phyloP scores from a whole-genome alignment of 2,329 filamentous ascomycete genomes.

The Cercospora beticola region DNA sequence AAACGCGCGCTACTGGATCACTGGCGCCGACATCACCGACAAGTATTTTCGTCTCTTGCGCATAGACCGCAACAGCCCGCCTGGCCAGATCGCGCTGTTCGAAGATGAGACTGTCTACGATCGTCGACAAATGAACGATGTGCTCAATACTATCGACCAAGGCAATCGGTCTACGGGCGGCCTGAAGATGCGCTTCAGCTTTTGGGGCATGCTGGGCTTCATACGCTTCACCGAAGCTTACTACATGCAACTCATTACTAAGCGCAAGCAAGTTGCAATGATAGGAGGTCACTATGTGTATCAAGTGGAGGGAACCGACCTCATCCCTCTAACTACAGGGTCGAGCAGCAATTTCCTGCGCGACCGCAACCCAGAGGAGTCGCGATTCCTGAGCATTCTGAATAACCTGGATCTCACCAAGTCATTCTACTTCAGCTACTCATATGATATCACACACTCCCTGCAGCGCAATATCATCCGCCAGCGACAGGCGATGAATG shows the following conservation, averaged over 20 bases:
- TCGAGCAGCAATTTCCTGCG: conserved; percentile 65
- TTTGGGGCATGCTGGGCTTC: conserved; percentile 92
- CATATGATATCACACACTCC: conserved; percentile 90
- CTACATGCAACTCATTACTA: conserved; percentile 96
- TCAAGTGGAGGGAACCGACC: conserved; percentile 88
- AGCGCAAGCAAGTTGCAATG: conserved; percentile 93
- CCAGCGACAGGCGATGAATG: conserved; percentile 69
- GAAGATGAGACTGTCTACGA: conserved; percentile 96
- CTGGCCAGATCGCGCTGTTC: conserved; percentile 74
- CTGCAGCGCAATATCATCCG: conserved; percentile 87
- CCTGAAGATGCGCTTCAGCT: conserved; percentile 82
- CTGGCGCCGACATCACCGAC: conserved; percentile 88
- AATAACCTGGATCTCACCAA: conserved; percentile 86
- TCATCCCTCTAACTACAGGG: conserved; percentile 79
- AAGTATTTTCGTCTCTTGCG: conserved; percentile 87
- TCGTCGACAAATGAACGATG: conserved; percentile 84
- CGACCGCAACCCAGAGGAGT: conserved; percentile 86
- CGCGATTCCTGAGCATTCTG: conserved; percentile 82
- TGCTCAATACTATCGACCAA: conserved; percentile 92
- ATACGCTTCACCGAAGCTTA: conserved; percentile 93
- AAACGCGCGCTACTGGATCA: conserved; percentile 86
- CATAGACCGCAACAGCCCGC: conserved; percentile 84
- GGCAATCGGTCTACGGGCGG: conserved; percentile 90
- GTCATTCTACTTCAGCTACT: conserved; percentile 98
- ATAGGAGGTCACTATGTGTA: conserved; percentile 95